Evolutionary conservation across 306 rosid species (phyloP), one percentile per base, ranked within the genome.

Genomic region (Gastrolobium bilobum): DNA sequence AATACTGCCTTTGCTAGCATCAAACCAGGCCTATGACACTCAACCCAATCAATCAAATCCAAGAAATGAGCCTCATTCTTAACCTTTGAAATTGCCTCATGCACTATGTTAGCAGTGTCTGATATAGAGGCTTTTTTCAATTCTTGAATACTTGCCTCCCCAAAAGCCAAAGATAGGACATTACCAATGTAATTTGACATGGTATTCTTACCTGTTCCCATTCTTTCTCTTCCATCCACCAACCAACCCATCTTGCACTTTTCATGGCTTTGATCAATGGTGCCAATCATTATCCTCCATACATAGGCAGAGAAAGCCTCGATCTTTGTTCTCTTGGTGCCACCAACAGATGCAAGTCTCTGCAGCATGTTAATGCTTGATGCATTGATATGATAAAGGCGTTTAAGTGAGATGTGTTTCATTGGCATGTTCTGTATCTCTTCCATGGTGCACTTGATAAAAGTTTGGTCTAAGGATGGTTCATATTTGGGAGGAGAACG

Each of bases 191-290:
- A 93, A 72, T 88, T 91, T 56, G 91, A 87, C 97, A 92, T 84
- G 8, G 81, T 59, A 50, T 77, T 83, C 31, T 73, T 10, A 2
- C 30, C 62, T 11, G 30, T 68, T 1, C 63, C 65, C 73, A 94
- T 46, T 78, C 91, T 86, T 4, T 75, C 64, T 30, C 95, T 79
- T 43, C 97, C 97, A 40, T 94, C 97, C 3, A 94, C 88, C 20
- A 92, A 70, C 99, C 99, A 89, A 38, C 97, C 99, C 97, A 92
- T 92, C 86, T 82, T 94, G 83, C 93, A 89, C 14, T 3, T 87
- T 13, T 83, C 48, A 73, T 79, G 63, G 31, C 47, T 83, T 65
- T 82, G 52, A 57, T 83, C 92, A 52, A 88, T 61, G 52, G 90
- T 81, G 0, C 51, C 64, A 13, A 79, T 84, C 97, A 94, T 86